phyloP scores from a whole-genome alignment of 2,329 filamentous ascomycete genomes.

The Hypoxylon sp. region DNA sequence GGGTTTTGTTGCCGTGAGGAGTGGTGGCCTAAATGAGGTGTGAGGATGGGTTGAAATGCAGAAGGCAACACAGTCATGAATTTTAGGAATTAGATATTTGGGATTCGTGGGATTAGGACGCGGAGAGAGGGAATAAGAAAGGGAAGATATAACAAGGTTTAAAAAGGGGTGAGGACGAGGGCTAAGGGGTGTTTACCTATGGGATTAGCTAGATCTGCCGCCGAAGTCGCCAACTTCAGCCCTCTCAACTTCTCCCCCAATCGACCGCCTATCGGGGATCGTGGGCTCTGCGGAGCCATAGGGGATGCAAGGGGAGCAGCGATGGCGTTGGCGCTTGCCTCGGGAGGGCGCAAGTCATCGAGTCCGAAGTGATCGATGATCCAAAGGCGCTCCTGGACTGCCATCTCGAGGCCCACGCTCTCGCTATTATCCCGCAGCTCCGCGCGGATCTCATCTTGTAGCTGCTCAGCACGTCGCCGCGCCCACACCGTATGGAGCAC shows the following conservation, averaged over 20 bases:
- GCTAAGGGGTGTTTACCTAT: conserved; percentile 61
- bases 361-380: conserved; percentile 86
- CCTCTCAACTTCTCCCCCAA: conserved; percentile 85
- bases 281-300: conserved; percentile 66
- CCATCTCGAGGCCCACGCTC: conserved; percentile 88
- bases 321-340: conserved; percentile 44
- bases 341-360: conserved; percentile 55
- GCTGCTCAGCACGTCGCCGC: conserved; percentile 80
- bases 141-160: background rate
- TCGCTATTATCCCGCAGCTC: conserved; percentile 83
- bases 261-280: conserved; percentile 76
- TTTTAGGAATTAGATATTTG: background rate
- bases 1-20: conserved; percentile 25
- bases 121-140: background rate
- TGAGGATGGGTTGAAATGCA: conserved; percentile 1
- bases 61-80: background rate
- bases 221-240: conserved; percentile 81
- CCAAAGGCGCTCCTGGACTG: conserved; percentile 85
- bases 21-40: conserved; percentile 12
- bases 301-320: conserved; percentile 55
- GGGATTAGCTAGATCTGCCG: conserved; percentile 71
- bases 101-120: background rate
- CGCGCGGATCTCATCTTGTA: conserved; percentile 81
- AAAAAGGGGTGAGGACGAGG: background rate
- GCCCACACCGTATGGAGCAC: conserved; percentile 94